Base-by-base conservation (phyloP, 139 green algal species). In the Chlorella sp. region DNA sequence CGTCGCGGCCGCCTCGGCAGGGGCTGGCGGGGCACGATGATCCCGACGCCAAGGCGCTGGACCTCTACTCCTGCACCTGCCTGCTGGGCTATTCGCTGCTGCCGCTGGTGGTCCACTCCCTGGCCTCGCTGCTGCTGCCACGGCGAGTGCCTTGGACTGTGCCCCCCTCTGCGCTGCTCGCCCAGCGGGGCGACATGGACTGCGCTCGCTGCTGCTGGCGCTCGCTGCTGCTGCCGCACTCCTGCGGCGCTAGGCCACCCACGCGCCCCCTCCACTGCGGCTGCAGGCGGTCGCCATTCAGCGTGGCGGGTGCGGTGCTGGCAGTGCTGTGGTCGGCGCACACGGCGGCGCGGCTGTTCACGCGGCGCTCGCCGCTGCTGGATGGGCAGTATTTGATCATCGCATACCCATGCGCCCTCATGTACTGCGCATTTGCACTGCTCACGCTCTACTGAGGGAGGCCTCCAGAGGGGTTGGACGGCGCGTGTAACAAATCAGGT, bases 61-160 rank as follows among this genome's bases (percentile, higher is more conserved):
- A 93, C 81, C 71, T 98, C 12, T 98, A 98, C 86, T 83, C 71
- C 73, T 89, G 83, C 77, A 96, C 88, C 74, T 98, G 93, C 76
- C 77, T 98, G 43, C 71, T 95, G 40, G 94, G 94, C 69, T 98
- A 98, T 77, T 88, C 90, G 73, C 80, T 98, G 76, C 75, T 98
- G 46, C 94, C 94, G 8, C 74, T 98, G 27, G 79, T 96, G 14
- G 43, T 91, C 7, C 87, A 92, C 77, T 89, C 84, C 2, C 71
- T 90, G 0, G 19, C 88, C 15, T 80, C 85, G 1, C 80, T 98
- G 33, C 61, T 97, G 14, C 68, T 96, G 36, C 94, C 94, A 1
- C 86, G 82, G 91, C 94, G 69, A 73, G 83, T 60, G 19, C 31
- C n/a, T 12, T 38, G 31, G 45, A 11, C 19, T 7, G 17, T 4